Conservation (phyloP, 805 yeast species). For the Candida insectalens region DNA sequence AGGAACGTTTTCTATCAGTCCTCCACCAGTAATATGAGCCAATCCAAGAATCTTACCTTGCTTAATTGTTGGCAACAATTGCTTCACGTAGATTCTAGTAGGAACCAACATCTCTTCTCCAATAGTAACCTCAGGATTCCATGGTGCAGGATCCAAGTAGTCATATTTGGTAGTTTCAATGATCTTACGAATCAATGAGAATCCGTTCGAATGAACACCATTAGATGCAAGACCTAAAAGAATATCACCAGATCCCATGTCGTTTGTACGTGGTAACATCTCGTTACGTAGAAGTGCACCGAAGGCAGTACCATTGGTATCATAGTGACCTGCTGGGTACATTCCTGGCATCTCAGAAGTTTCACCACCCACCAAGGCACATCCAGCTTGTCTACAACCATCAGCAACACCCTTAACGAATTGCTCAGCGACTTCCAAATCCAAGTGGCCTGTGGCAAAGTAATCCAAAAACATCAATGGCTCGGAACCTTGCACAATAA, state of each 20-base stretch:
- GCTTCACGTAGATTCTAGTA: conserved; percentile 91
- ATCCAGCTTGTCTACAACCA: conserved; percentile 90
- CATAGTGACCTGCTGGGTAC: conserved; percentile 92
- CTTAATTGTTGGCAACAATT: conserved; percentile 64
- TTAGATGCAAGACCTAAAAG: conserved; percentile 81
- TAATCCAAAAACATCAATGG: conserved; percentile 92
- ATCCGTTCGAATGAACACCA: conserved; percentile 96
- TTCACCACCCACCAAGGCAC: conserved; percentile 98
- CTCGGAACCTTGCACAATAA: conserved; percentile 98
- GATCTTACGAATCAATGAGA: conserved; percentile 86
- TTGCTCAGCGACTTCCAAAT: conserved; percentile 71
- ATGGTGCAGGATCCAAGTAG: conserved; percentile 76
- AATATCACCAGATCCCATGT: conserved; percentile 72
- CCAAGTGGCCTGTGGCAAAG: conserved; percentile 91
- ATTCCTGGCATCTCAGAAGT: conserved; percentile 99
- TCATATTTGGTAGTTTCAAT: conserved; percentile 66
- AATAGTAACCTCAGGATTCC: conserved; percentile 61
- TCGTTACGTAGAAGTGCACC: conserved; percentile 82
- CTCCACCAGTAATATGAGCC: conserved; percentile 99
- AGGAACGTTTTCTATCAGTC: conserved; percentile 91
- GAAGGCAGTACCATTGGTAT: conserved; percentile 96
- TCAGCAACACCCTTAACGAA: conserved; percentile 94
- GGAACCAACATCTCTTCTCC: conserved; percentile 87
- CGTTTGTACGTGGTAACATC: conserved; percentile 61
- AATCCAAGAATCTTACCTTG: conserved; percentile 69